A percentile compares a stretch with the other conserved stretches of the same genome.
Evolutionary conservation across 352 stramenopile species (phyloP).

Genomic region (Elongisporangium undulatum): DNA sequence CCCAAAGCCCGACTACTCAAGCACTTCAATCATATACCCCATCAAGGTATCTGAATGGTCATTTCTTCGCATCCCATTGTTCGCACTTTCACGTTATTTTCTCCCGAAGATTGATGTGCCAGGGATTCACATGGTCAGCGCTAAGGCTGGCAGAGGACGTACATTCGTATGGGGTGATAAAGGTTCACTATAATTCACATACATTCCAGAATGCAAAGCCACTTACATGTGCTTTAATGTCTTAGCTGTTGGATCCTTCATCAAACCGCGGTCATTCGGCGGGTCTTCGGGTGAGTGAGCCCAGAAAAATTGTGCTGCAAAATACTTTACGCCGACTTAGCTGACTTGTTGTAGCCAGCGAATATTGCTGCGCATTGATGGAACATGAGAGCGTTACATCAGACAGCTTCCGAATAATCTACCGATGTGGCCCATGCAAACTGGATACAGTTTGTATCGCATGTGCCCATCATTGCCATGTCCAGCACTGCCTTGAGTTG

Average conservation of each 20-base stretch:
- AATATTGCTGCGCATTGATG: slow-evolving; percentile 37
- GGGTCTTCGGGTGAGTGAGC: slow-evolving; percentile 16
- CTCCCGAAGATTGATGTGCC: slow-evolving; percentile 38
- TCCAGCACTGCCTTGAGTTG: slow-evolving; percentile 56
- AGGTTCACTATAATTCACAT: slow-evolving; percentile 20
- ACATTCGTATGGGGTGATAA: slow-evolving; percentile 80
- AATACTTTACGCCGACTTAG: neutral
- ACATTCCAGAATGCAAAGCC: neutral
- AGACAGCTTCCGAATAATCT: slow-evolving; percentile 73
- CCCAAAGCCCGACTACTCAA: slow-evolving; percentile 31
- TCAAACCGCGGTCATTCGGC: slow-evolving; percentile 14
- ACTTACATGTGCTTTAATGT: neutral
- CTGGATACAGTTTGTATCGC: slow-evolving; percentile 54
- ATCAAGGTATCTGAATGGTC: slow-evolving; percentile 23
- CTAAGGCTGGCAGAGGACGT: slow-evolving; percentile 46
- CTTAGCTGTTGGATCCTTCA: neutral
- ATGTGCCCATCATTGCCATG: slow-evolving; percentile 61
- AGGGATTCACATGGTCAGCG: slow-evolving; percentile 47
- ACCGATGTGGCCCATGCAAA: slow-evolving; percentile 49
- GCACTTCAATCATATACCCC: slow-evolving; percentile 47
- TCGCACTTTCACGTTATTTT: neutral
- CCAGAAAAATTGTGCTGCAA: neutral
- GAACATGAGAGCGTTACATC: slow-evolving; percentile 60
- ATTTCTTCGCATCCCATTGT: neutral
- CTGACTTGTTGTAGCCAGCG: slow-evolving; percentile 14